Conservation (phyloP, 768 basidiomycete genomes). For the Omphalotus guepiniiformis region DNA sequence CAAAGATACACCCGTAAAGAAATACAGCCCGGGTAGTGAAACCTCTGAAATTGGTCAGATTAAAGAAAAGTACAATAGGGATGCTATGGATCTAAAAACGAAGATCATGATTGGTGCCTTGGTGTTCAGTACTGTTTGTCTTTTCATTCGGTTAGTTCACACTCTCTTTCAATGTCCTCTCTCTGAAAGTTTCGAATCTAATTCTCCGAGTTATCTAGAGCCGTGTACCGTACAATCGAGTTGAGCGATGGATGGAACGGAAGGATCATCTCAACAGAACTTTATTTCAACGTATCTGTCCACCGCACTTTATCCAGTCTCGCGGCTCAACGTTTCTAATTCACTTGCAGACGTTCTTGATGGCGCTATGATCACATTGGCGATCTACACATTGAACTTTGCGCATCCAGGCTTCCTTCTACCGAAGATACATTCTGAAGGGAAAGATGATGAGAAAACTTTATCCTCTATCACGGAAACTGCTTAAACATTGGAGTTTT, state of each 20-base stretch:
- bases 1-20: conserved; percentile 29
- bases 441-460: neutral
- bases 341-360: conserved; percentile 17
- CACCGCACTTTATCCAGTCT: neutral
- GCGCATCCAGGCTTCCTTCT: conserved; percentile 17
- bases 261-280: neutral
- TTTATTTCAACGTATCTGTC: neutral
- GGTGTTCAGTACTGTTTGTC: neutral
- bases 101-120: neutral
- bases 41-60: too few species aligned
- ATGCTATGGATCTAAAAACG: neutral
- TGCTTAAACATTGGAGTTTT: neutral
- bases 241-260: neutral
- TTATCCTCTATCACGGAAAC: neutral
- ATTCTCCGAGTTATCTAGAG: neutral
- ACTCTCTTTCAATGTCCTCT: neutral
- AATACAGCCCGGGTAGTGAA: too few species aligned
- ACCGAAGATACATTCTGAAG: neutral
- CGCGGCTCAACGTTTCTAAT: neutral
- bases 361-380: conserved; percentile 17
- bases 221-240: neutral
- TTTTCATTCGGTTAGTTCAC: neutral
- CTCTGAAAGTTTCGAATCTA: neutral
- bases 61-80: too few species aligned
- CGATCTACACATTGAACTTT: conserved; percentile 18